Evolutionary conservation across 23 red algal species (phyloP), one percentile per base, ranked within the genome.

Genomic region (Gracilaria domingensis): DNA sequence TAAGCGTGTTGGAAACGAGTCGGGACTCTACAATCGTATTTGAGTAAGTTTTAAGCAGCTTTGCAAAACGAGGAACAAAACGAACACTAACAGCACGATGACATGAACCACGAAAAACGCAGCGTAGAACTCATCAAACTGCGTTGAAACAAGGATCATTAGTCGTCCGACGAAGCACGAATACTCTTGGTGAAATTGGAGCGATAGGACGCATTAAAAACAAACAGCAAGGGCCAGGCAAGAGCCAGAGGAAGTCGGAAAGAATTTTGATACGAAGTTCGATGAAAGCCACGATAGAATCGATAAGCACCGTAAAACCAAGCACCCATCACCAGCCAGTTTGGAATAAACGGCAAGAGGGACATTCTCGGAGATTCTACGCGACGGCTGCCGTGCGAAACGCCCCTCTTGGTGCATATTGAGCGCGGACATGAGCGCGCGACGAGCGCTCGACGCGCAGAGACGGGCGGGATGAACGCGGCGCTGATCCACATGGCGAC

Each of bases 1-100:
- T 88, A 0, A 88, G 83, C 56, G 93, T 95, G 64, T 48, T 95
- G 84, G 86, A 95, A 55, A 95, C 93, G 28, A 54, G 81, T 24
- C 81, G 93, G n/a, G 93, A 95, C 65, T 65, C 87, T 17, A 95
- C 93, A 20, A 89, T 95, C 14, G 93, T 95, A 16, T 87, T 95
- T 30, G 93, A 95, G 87, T 90, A 80, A 60, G 87, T 90, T 81
- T 16, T 34, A 32, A 20, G 32, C 64, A 37, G 1, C 2, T 11
- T 8, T 28, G 30, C 60, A 37, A 6, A 37, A 13, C 64, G 26
- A 37, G 16, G 32, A 69, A 18, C 32, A 17, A 34, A 37, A 7
- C 28, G 13, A 69, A 32, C 32, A 69, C 64, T 69, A 69, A 69
- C 64, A 9, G 32, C 32, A 32, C 28, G 32, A 7, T 37, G 60